Conservation (phyloP, 768 basidiomycete genomes). For the Leccinum subgranulosum region DNA sequence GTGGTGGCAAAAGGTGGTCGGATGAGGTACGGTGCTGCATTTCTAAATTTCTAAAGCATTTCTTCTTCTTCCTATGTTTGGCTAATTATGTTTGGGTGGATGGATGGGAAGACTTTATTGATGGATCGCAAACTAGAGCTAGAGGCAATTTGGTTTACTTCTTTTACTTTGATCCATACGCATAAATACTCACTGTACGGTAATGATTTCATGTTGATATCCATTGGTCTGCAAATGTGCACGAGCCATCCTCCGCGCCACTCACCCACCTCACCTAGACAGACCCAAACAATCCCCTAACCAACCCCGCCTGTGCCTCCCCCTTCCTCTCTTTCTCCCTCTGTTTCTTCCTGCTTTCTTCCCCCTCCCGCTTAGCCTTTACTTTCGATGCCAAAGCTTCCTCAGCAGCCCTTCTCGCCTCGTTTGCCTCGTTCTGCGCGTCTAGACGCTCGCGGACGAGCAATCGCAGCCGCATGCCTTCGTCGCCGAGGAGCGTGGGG, state of each 20-base stretch:
- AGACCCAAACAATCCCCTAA: constrained; percentile 18
- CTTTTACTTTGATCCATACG: not conserved
- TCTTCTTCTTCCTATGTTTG: not conserved
- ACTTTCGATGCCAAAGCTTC: constrained; percentile 15
- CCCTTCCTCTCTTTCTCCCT: not conserved
- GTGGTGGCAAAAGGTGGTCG: constrained; percentile 33
- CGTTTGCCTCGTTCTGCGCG: constrained; percentile 12
- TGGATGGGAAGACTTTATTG: not conserved
- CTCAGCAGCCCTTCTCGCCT: constrained; percentile 19
- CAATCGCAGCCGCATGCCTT: constrained; percentile 47
- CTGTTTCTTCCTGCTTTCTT: constrained; percentile 5
- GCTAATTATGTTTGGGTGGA: not conserved
- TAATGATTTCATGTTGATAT: not conserved
- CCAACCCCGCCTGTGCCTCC: constrained; percentile 8
- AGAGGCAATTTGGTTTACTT: not conserved
- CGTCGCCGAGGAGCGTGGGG: constrained; percentile 35
- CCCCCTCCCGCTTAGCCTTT: constrained; percentile 4
- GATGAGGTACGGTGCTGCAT: not conserved
- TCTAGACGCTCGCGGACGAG: constrained; percentile 34
- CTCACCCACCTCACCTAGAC: not conserved
- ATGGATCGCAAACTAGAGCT: not conserved
- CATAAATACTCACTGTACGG: not conserved
- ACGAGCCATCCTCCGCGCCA: too few species aligned
- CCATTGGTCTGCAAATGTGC: not conserved
- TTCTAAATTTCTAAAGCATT: not conserved